Evolutionary conservation across 148 eudicot species (phyloP).

Genomic region (Spergularia marina): DNA sequence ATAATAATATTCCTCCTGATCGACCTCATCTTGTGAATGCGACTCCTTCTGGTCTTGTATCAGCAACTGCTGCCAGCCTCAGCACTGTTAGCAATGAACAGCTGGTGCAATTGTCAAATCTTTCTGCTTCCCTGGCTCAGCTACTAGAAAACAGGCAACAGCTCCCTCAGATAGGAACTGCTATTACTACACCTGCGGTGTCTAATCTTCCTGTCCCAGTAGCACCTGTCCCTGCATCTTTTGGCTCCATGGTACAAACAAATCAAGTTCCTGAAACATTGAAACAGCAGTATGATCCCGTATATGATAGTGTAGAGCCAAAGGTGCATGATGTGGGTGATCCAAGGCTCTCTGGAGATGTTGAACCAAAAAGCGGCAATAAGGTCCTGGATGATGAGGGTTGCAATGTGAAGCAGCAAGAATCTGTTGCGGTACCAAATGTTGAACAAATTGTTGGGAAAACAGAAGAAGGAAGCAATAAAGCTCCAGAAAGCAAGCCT

Average conservation of each 20-base stretch:
- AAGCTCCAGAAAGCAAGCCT: slow-evolving; percentile 34
- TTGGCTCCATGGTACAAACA: slow-evolving; percentile 23
- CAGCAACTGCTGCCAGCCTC: slow-evolving; percentile 30
- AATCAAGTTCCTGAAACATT: slow-evolving; percentile 29
- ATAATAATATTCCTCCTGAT: slow-evolving; percentile 26
- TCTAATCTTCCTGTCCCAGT: slow-evolving; percentile 22
- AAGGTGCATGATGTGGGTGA: slow-evolving; percentile 14
- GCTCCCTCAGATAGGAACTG: slow-evolving; percentile 42
- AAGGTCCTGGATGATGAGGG: slow-evolving; percentile 12
- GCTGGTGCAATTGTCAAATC: slow-evolving; percentile 35
- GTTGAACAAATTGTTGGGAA: slow-evolving; percentile 27
- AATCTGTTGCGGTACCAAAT: slow-evolving; percentile 10
- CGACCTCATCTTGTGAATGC: slow-evolving; percentile 21
- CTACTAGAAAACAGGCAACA: slow-evolving; percentile 43
- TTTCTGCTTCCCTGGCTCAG: slow-evolving; percentile 45
- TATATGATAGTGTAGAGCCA: slow-evolving; percentile 27
- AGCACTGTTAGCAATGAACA: slow-evolving; percentile 35
- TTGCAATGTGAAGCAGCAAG: slow-evolving; percentile 23
- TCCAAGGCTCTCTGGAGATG: slow-evolving; percentile 13
- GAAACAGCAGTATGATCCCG: slow-evolving; percentile 36
- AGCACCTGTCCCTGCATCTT: slow-evolving; percentile 27
- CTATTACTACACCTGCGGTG: slow-evolving; percentile 23
- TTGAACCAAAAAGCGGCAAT: slow-evolving; percentile 21
- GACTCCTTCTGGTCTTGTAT: slow-evolving; percentile 21
- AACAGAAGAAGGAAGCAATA: slow-evolving; percentile 33